phyloP scores from a whole-genome alignment of 495 filamentous ascomycete species.

The Evernia prunastri region DNA sequence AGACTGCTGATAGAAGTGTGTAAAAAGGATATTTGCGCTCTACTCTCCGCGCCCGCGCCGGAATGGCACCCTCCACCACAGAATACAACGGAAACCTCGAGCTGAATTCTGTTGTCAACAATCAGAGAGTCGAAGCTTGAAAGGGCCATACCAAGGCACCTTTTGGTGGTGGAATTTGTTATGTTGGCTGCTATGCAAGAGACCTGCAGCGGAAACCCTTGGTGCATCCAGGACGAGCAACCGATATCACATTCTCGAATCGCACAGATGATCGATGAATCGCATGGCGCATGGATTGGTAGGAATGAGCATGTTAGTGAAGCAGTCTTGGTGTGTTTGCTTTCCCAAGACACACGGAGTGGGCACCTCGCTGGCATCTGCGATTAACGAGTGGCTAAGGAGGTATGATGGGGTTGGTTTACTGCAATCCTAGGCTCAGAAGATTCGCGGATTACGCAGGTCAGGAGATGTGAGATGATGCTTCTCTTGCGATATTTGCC shows the following conservation, averaged over 20 bases:
- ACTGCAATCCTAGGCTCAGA: neutral
- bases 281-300: neutral
- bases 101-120: neutral
- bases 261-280: neutral
- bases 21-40: slow-evolving; percentile 41
- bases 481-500: neutral
- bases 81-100: neutral
- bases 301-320: neutral
- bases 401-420: neutral
- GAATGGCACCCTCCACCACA: slow-evolving; percentile 31
- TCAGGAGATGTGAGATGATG: neutral
- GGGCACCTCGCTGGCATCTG: neutral
- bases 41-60: slow-evolving; percentile 45
- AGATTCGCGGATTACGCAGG: neutral
- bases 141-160: neutral
- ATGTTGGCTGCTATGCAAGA: neutral
- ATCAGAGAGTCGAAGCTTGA: neutral
- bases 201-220: neutral
- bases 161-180: neutral
- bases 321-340: neutral
- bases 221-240: neutral
- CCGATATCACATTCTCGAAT: neutral
- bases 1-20: neutral
- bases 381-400: neutral
- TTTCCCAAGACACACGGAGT: neutral